Evolutionary conservation across 352 stramenopile species (phyloP), one percentile per base, ranked within the genome.

Genomic region (Pythium periplocum): DNA sequence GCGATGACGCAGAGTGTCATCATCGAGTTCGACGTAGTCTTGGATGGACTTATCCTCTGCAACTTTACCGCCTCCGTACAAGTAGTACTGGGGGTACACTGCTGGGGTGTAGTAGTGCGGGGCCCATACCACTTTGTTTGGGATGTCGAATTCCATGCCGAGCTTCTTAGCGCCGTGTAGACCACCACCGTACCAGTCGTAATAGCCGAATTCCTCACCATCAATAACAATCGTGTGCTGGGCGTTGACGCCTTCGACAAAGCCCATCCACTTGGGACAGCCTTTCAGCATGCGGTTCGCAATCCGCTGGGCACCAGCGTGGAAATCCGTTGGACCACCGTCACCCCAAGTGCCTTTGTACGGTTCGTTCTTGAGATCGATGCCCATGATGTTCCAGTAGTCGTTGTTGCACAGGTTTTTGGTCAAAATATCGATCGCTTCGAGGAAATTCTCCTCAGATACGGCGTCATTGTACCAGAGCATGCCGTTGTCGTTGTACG

Each of bases 341-440:
- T 80, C 68, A 2, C 75, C 73, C 78, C 73, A 89, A 35, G 74
- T 85, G 9, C 57, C 73, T 8, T 71, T 40, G 10, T 55, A 65
- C 32, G 70, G 62, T 33, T 87, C 74, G 50, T 83, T 90, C 63
- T 86, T 83, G 38, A 90, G 57, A 50, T 88, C 75, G 31, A 91
- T 61, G 10, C 76, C 78, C 6, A 91, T 75, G 41, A 91, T 59
- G 57, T 89, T 89, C 74, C 76, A 91, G 62, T 87, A 91, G 36
- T 73, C 66, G 7, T 71, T 59, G 4, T 56, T 73, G 59, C 81
- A 89, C 31, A 89, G 50, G 11, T 59, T 70, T 35, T 68, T 59
- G 10, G 69, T 73, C 0, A 78, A 43, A 4, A 61, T 64, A 35
- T 75, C 69, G 47, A 78, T 66, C 3, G 69, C 12, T n/a, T 62